Base-by-base conservation (phyloP, 2,329 filamentous ascomycete genomes). In the Tolypocladium sp. region DNA sequence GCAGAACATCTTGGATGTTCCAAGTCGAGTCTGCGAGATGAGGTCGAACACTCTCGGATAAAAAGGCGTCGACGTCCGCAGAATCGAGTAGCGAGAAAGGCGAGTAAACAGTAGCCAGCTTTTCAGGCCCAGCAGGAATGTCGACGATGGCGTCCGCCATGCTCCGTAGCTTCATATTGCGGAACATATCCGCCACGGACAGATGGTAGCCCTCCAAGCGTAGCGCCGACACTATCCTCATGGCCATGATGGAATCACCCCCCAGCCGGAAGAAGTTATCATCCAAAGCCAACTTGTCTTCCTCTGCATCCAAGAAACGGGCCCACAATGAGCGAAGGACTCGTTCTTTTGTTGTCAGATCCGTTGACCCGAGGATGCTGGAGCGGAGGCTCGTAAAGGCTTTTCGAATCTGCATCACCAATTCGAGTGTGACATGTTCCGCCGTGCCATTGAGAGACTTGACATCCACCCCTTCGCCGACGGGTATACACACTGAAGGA, bases 191-290 rank as follows among this genome's bases (percentile, higher is more conserved):
- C 1, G 67, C 67, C 3, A 69, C 67, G 7, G 66, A 66, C 15
- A 69, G 40, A 9, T 61, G 60, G 40, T 66, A 67, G 0, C 67
- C 66, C 1, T 62, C 64, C 3, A 61, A 62, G 38, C 67, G 61
- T 13, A 69, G 55, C 3, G 63, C 63, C 0, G 67, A 69, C 1
- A 68, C 67, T 59, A 69, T 65, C 15, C 65, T 62, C 67, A 69
- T 69, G 1, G 67, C 67, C 2, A 68, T 27, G 44, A 49, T 49
- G n/a, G 44, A 49, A 57, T 68, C 66, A 1, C 66, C 66, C 1
- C 66, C 66, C 20, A 68, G 64, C 1, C 66, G 66, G 63, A 68
- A 68, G 57, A 68, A 68, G 49, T 68, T 68, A 35, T 68, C 66
- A n/a, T 68, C 66, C 1, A 68, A 59, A 0, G 65, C 64, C 8